Base-by-base conservation (phyloP, 2,329 filamentous ascomycete species). In the Colletotrichum eremochloae region DNA sequence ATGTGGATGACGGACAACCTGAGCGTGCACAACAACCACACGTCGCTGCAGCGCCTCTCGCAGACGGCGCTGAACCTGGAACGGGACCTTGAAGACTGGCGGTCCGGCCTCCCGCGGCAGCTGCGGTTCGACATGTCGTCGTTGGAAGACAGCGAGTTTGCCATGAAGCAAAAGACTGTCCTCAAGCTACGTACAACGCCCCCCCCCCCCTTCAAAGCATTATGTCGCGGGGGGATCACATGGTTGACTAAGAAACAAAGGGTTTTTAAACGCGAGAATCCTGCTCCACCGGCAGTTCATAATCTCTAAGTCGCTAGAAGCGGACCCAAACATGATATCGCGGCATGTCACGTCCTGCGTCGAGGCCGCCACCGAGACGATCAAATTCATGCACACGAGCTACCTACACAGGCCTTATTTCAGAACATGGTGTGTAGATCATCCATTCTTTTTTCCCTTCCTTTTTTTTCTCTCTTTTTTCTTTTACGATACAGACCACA, bases 1-100 rank as follows among this genome's bases (percentile, higher is more conserved):
- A 73, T 73, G 62, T 71, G 67, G 67, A 73, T 73, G 70, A 72
- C 70, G 53, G 70, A 72, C 61, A 72, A 72, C 46, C 24, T 69
- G 2, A 69, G 66, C 24, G 38, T 70, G 0, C 70, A 72, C 33
- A 69, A 56, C n/a, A 72, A 60, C 55, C 70, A 72, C 48, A 65
- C 53, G 7, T 69, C 70, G 4, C 36, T 72, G 33, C 66, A 69
- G 15, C 46, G 70, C 33, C 46, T 72, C 4, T 72, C 70, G 14
- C 70, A 72, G 31, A 72, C 66, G 2, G 70, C 70, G 1, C 31
- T 72, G 9, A 65, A 56, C 20, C 46, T 72, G 2, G 66, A 72
- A 12, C 40, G 66, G 5, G 70, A 72, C 14, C 53, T 72, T 0
- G 66, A 72, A 3, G 66, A 70, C n/a, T 72, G 70, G 70, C 69